These are phyloP conservation scores for Stipa capillata DNA, from an alignment of 176 grass and related monocot genomes.

Conservation along the genomic window DNA sequence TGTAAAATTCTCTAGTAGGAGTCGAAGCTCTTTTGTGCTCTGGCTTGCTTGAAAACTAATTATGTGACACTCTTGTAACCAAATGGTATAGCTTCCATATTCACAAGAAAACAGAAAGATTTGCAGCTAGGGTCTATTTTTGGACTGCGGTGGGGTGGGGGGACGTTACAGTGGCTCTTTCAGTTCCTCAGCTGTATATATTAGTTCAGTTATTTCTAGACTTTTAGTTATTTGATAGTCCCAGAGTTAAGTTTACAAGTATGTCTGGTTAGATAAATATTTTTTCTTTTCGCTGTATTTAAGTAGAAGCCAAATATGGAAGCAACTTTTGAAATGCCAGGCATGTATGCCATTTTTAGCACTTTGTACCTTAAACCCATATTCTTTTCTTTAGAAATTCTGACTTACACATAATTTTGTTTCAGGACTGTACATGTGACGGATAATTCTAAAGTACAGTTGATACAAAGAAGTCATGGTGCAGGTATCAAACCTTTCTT, in stretches of 20 bases:
- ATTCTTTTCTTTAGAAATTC: not conserved
- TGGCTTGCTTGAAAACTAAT: not conserved
- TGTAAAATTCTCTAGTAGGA: not conserved
- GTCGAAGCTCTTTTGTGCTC: not conserved
- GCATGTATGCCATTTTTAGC: not conserved
- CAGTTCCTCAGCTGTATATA: not conserved
- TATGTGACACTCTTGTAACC: not conserved
- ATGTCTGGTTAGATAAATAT: not conserved
- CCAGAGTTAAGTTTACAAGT: not conserved
- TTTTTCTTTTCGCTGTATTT: not conserved
- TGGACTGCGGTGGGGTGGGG: not conserved
- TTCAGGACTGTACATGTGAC: constrained; percentile 65
- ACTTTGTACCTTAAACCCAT: not conserved
- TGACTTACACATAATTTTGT: constrained; percentile 1
- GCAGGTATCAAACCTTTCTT: constrained; percentile 46
- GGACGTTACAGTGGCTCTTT: not conserved
- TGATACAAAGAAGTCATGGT: constrained; percentile 51
- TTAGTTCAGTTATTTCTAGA: not conserved
- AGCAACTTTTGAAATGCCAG: not conserved
- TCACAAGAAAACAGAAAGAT: not conserved
- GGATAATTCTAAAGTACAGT: constrained; percentile 64
- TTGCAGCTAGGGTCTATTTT: no score
- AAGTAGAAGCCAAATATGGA: not conserved
- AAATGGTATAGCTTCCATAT: not conserved
- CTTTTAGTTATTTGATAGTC: not conserved